phyloP scores from a whole-genome alignment of 176 grass and related monocot species.

The Musa beccarii region DNA sequence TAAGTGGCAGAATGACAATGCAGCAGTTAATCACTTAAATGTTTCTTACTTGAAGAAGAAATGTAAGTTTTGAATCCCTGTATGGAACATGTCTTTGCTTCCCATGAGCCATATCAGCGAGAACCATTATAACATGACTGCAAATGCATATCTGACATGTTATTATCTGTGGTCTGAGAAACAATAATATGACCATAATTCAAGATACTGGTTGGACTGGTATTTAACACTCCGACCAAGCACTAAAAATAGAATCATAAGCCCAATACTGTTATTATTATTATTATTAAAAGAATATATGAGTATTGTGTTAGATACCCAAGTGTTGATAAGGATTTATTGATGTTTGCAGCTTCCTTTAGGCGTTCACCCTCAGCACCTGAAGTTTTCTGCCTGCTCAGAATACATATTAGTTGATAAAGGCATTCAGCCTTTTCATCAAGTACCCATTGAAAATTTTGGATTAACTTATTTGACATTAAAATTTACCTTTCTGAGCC shows the following conservation, averaged over 20 bases:
- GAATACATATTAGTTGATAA: not conserved
- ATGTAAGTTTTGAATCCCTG: constrained; percentile 93
- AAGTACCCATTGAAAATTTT: constrained; percentile 29
- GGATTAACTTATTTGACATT: constrained; percentile 1
- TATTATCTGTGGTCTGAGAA: not conserved
- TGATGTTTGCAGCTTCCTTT: constrained; percentile 97
- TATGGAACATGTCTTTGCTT: constrained; percentile 85
- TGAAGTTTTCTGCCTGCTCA: constrained; percentile 81
- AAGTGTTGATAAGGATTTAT: constrained; percentile 88
- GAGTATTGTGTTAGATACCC: constrained; percentile 42
- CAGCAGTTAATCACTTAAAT: constrained; percentile 15
- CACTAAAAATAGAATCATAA: too few species aligned
- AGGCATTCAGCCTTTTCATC: not conserved
- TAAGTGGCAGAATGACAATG: not conserved
- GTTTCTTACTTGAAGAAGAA: constrained; percentile 77
- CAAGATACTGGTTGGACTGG: not conserved
- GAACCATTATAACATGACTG: constrained; percentile 94
- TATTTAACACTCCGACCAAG: too few species aligned
- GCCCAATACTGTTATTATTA: too few species aligned
- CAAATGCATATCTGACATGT: constrained; percentile 20
- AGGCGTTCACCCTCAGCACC: constrained; percentile 89
- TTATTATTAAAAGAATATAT: not conserved
- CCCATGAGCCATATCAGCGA: constrained; percentile 90
- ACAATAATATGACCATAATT: constrained; percentile 2
- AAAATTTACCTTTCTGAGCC: constrained; percentile 86